Conservation (phyloP, 306 rosid genomes). For the Hippophae tibetana region DNA sequence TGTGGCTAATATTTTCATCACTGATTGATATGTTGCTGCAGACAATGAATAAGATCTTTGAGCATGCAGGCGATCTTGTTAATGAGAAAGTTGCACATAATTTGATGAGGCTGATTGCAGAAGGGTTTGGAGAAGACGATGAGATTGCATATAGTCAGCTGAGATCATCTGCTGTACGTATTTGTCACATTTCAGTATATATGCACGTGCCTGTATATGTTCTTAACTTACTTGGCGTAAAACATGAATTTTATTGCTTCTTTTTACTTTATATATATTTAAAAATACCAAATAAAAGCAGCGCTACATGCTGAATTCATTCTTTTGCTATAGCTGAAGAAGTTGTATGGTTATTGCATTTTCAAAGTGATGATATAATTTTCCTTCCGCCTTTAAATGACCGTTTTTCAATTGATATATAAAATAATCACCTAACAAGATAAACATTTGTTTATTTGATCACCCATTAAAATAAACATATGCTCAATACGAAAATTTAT, state of each 20-base stretch:
- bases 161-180: slow-evolving; percentile 95
- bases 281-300: background rate
- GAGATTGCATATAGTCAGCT: slow-evolving; percentile 70
- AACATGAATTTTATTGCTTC: background rate
- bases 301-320: background rate
- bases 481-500: background rate
- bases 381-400: too few species aligned
- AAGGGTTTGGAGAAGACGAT: slow-evolving; percentile 93
- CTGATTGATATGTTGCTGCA: slow-evolving; percentile 22
- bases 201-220: background rate
- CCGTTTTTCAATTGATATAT: too few species aligned
- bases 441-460: slow-evolving; percentile 16
- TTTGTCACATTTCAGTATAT: slow-evolving; percentile 13
- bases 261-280: background rate
- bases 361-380: too few species aligned
- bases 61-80: slow-evolving; percentile 99
- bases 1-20: background rate
- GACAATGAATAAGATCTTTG: slow-evolving; percentile 99
- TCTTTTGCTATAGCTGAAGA: background rate
- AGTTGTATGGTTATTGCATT: background rate
- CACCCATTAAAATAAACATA: background rate
- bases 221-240: background rate
- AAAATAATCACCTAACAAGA: slow-evolving; percentile 91
- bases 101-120: slow-evolving; percentile 92
- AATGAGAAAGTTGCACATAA: slow-evolving; percentile 95